Conservation (phyloP, 805 yeast species). For the Candida sithepensis region DNA sequence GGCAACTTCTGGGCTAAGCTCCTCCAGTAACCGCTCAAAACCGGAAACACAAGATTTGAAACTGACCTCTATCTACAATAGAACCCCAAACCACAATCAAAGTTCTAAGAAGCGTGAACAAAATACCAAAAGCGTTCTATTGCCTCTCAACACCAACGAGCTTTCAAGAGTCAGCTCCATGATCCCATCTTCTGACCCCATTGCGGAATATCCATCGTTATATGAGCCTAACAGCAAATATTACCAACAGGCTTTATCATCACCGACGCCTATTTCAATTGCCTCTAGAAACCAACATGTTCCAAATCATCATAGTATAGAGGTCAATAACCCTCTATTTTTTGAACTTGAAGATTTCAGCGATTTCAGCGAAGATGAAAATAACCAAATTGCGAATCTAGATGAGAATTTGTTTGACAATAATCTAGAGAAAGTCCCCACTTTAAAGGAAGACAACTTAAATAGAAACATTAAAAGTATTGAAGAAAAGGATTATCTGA, state of each 20-base stretch:
- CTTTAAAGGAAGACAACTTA: too few relatives aligned
- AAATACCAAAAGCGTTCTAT: not conserved
- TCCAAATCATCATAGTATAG: not conserved
- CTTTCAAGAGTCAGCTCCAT: conserved; percentile 1
- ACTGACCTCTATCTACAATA: not conserved
- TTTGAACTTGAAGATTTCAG: conserved; percentile 19
- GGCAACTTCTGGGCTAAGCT: not conserved
- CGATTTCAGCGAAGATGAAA: conserved; percentile 16
- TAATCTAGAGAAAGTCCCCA: too few relatives aligned
- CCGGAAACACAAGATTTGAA: not conserved
- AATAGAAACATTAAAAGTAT: too few relatives aligned
- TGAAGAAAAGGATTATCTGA: not conserved
- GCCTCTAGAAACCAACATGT: not conserved
- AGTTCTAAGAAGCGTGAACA: too few relatives aligned
- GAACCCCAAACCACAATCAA: too few relatives aligned
- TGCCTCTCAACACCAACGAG: not conserved
- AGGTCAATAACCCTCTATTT: conserved; percentile 6
- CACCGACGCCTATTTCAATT: conserved; percentile 7
- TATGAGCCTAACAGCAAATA: conserved; percentile 12
- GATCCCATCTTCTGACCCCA: conserved; percentile 18
- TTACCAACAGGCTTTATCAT: conserved; percentile 4
- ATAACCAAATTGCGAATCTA: not conserved
- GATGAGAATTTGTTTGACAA: too few relatives aligned
- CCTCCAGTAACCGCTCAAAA: not conserved
- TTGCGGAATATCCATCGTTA: conserved; percentile 17